phyloP scores from a whole-genome alignment of 192 early-diverging fungal genomes.

The Gaertneriomyces sp. region DNA sequence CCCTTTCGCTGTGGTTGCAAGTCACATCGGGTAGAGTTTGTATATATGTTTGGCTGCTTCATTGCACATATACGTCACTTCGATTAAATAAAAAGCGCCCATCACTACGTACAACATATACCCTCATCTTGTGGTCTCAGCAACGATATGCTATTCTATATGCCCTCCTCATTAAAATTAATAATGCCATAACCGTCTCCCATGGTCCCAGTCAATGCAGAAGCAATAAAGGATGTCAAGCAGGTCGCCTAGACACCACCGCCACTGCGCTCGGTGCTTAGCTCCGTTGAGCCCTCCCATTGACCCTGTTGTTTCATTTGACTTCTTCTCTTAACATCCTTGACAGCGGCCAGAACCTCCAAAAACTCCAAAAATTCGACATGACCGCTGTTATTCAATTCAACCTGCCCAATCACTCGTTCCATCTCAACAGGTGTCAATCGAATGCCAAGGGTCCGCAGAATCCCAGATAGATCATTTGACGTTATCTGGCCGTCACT shows the following conservation, averaged over 20 bases:
- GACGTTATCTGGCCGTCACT: constrained; percentile 57
- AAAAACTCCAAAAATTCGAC: constrained; percentile 74
- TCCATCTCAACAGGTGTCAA: constrained; percentile 50
- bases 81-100: too few relatives aligned
- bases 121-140: too few relatives aligned
- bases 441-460: constrained; percentile 51
- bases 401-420: constrained; percentile 51
- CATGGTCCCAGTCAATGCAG: too few relatives aligned
- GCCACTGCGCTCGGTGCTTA: constrained; percentile 36
- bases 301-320: constrained; percentile 44
- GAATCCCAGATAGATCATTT: constrained; percentile 48
- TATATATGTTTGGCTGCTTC: too few relatives aligned
- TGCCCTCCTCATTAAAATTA: too few relatives aligned
- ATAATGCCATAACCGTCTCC: too few relatives aligned
- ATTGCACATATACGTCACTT: too few relatives aligned
- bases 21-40: too few relatives aligned
- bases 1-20: too few relatives aligned
- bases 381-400: constrained; percentile 47
- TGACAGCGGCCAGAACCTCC: constrained; percentile 58
- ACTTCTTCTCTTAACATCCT: constrained; percentile 50
- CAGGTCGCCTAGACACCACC: constrained; percentile 43
- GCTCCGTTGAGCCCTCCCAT: constrained; percentile 29
- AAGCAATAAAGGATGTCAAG: too few relatives aligned
- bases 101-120: too few relatives aligned
- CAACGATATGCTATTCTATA: too few relatives aligned